These are phyloP conservation scores for Fusarium burgessii DNA, from an alignment of 2,329 filamentous ascomycete genomes.

Conservation along the genomic window DNA sequence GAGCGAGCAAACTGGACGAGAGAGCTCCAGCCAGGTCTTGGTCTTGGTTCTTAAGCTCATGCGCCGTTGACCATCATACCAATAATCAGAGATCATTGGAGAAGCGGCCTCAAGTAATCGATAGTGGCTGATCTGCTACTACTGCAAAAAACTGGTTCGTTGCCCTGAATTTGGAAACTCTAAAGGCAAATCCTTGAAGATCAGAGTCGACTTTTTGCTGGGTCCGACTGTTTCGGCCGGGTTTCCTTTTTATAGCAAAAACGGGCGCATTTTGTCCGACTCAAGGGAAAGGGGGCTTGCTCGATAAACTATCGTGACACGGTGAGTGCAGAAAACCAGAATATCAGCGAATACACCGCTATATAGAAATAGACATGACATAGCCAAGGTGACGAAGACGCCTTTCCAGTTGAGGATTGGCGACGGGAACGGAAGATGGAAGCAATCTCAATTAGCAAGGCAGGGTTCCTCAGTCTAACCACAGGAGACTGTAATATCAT, in stretches of 20 bases:
- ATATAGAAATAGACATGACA: constrained; percentile 3
- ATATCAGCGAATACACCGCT: constrained; percentile 15
- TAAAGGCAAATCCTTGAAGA: constrained; percentile 16
- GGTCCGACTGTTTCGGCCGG: constrained; percentile 8
- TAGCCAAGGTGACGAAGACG: constrained; percentile 1
- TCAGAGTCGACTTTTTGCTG: constrained; percentile 10
- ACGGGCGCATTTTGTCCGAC: constrained; percentile 16
- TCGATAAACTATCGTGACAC: constrained; percentile 3
- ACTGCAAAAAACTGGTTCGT: background rate
- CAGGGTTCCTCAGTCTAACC: constrained; percentile 4
- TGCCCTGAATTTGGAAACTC: constrained; percentile 22
- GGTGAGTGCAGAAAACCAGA: background rate
- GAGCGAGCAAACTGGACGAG: background rate
- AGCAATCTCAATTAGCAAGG: constrained; percentile 11
- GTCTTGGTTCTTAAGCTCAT: constrained; percentile 2
- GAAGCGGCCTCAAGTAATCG: constrained; percentile 6
- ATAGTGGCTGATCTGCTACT: constrained; percentile 4
- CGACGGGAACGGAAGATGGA: constrained; percentile 6
- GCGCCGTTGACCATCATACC: constrained; percentile 9
- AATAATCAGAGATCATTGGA: constrained; percentile 1
- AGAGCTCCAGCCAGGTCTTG: background rate
- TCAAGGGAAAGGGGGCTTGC: background rate
- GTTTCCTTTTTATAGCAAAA: constrained; percentile 28
- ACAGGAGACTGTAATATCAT: background rate
- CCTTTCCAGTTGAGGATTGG: constrained; percentile 8